Percentiles rank a stretch among this genome's conserved stretches.
These are phyloP conservation scores for Fusarium sp. DNA, from an alignment of 2,329 filamentous ascomycete genomes.

Conservation along the genomic window DNA sequence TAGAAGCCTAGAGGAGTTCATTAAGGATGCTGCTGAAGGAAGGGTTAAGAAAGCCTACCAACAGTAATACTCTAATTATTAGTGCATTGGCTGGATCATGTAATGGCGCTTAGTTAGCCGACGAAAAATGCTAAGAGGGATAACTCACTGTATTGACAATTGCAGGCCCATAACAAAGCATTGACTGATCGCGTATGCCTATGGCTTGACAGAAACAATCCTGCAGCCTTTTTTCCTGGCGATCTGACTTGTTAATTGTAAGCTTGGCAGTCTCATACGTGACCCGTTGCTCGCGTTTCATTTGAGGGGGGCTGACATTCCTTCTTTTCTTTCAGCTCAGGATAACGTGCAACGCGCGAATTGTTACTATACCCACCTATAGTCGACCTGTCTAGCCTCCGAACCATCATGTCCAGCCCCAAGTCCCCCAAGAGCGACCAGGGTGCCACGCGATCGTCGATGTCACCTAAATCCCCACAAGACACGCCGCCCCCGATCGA, in stretches of 20 bases:
- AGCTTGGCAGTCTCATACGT: neutral
- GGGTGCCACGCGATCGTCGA: neutral
- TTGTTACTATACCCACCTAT: neutral
- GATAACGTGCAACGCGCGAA: neutral
- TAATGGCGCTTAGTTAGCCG: neutral
- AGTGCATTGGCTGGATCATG: neutral
- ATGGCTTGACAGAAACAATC: neutral
- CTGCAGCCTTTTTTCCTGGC: neutral
- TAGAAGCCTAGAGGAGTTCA: neutral
- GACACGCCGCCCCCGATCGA: neutral
- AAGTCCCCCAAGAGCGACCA: neutral
- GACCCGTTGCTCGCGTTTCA: neutral
- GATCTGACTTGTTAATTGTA: neutral
- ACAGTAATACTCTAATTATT: neutral
- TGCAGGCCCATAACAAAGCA: neutral
- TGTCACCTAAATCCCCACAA: neutral
- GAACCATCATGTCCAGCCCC: neutral
- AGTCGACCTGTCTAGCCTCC: neutral
- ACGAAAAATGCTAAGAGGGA: neutral
- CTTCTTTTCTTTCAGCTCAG: neutral
- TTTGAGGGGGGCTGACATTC: neutral
- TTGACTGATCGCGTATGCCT: neutral
- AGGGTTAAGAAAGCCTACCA: neutral
- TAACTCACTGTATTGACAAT: neutral
- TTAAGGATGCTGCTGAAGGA: neutral